Evolutionary conservation across 768 basidiomycete genomes (phyloP).

Genomic region (Dioszegia crocea): DNA sequence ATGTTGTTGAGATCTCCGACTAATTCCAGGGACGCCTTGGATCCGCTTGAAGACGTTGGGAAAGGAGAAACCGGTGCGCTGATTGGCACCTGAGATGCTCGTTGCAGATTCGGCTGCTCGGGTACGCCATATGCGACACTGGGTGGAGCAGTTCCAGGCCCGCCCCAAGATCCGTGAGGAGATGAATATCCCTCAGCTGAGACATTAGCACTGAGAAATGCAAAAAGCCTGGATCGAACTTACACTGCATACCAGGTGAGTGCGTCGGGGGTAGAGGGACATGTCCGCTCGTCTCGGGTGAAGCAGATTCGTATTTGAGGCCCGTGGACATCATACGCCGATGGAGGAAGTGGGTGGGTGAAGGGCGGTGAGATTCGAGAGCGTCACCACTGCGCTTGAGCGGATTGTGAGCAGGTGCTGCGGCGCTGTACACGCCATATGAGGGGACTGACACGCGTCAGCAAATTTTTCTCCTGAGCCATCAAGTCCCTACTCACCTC

Average conservation of each 20-base stretch:
- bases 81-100: conserved; percentile 36
- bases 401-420: conserved; percentile 13
- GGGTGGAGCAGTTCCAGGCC: background rate
- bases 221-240: background rate
- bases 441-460: background rate
- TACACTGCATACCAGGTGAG: background rate
- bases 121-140: background rate
- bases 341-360: conserved; percentile 43
- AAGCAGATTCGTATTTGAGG: conserved; percentile 6
- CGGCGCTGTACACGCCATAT: background rate
- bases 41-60: conserved; percentile 8
- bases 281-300: conserved; percentile 15
- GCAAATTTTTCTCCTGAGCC: background rate
- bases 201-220: background rate
- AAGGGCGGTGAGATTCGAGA: conserved; percentile 23
- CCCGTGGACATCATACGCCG: conserved; percentile 54
- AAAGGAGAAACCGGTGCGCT: conserved; percentile 13
- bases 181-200: conserved; percentile 4
- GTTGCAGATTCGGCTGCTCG: conserved; percentile 41
- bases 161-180: background rate
- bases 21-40: conserved; percentile 48
- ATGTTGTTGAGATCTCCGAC: conserved; percentile 51
- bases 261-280: background rate
- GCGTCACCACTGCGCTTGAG: conserved; percentile 35
- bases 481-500: conserved; percentile 15